phyloP scores from a whole-genome alignment of 2,329 filamentous ascomycete genomes.

The Huntiella savannae region DNA sequence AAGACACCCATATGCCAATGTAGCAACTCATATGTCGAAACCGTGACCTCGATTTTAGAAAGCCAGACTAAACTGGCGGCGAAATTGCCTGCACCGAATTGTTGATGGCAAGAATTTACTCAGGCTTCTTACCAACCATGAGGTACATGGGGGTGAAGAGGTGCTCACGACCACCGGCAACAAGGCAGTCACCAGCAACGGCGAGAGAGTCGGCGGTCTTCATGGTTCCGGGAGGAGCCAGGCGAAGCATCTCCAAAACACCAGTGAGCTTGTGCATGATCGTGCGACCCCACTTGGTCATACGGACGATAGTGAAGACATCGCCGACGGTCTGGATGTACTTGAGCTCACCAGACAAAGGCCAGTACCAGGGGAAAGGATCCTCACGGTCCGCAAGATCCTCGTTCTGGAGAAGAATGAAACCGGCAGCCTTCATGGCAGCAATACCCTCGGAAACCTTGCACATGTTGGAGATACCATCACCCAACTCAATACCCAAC shows the following conservation, averaged over 20 bases:
- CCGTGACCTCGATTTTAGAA: no score
- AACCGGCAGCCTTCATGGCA: slow-evolving; percentile 76
- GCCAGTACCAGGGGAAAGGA: slow-evolving; percentile 81
- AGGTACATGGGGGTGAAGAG: slow-evolving; percentile 99
- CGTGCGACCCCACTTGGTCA: slow-evolving; percentile 69
- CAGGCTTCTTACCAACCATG: slow-evolving; percentile 80
- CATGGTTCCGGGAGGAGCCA: slow-evolving; percentile 69
- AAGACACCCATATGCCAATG: no score
- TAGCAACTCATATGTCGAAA: no score
- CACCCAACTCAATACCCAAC: slow-evolving; percentile 83
- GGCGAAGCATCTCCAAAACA: slow-evolving; percentile 49
- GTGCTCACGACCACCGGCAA: slow-evolving; percentile 69
- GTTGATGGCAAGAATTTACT: slow-evolving; percentile 3
- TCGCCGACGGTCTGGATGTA: slow-evolving; percentile 68
- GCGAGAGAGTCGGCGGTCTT: slow-evolving; percentile 90
- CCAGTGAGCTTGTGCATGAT: slow-evolving; percentile 62
- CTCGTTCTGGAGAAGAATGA: slow-evolving; percentile 65
- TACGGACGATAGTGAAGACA: slow-evolving; percentile 63
- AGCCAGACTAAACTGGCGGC: no score
- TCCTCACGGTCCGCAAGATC: slow-evolving; percentile 67
- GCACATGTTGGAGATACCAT: slow-evolving; percentile 97
- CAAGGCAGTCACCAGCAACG: slow-evolving; percentile 62
- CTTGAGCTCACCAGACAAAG: slow-evolving; percentile 64
- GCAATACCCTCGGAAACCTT: slow-evolving; percentile 59
- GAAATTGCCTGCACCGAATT: no score